phyloP scores from a whole-genome alignment of 257 asterid genomes.

The Ilex aquifolium region DNA sequence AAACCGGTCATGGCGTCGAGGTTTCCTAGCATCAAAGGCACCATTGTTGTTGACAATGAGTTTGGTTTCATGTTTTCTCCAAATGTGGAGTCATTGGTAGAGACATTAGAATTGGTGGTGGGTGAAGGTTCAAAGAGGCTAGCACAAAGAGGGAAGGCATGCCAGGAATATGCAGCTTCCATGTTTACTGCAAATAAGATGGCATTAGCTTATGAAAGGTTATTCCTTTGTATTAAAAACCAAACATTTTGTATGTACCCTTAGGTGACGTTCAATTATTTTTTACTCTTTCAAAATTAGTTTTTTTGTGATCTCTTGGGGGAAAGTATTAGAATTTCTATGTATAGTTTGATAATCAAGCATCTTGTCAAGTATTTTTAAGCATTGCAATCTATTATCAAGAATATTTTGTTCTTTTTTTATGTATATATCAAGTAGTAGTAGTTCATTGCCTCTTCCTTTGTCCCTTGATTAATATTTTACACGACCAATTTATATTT shows the following conservation, averaged over 20 bases:
- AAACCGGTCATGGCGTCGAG: slow-evolving; percentile 90
- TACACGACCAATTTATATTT: too few species aligned
- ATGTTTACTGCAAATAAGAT: slow-evolving; percentile 87
- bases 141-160: slow-evolving; percentile 67
- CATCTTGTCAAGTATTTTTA: too few species aligned
- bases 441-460: too few species aligned
- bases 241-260: slow-evolving; percentile 60
- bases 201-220: slow-evolving; percentile 88
- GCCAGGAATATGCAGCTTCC: slow-evolving; percentile 57
- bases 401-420: too few species aligned
- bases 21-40: slow-evolving; percentile 87
- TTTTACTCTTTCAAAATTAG: not conserved
- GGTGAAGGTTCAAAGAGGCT: slow-evolving; percentile 62
- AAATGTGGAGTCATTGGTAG: slow-evolving; percentile 57
- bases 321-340: too few species aligned
- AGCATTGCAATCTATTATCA: too few species aligned
- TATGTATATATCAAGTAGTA: too few species aligned
- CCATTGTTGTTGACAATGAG: slow-evolving; percentile 63
- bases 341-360: too few species aligned
- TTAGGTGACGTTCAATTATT: slow-evolving; percentile 14
- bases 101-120: slow-evolving; percentile 56
- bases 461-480: too few species aligned
- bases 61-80: slow-evolving; percentile 89
- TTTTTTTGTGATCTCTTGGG: too few species aligned
- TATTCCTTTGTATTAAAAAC: slow-evolving; percentile 77